Conservation (phyloP, 495 filamentous ascomycete genomes). For the Collariella sp. region DNA sequence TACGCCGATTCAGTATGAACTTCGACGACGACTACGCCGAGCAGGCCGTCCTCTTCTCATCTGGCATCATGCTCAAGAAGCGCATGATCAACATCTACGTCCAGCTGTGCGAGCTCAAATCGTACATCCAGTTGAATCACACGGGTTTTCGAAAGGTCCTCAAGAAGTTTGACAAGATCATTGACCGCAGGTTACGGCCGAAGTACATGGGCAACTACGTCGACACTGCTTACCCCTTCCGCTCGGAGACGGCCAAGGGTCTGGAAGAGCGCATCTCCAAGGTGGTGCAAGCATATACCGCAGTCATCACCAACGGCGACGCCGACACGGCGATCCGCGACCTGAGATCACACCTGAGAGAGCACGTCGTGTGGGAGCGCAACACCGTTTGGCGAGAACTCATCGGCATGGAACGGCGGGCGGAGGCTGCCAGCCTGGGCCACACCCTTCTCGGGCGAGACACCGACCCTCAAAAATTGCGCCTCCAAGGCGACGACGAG, state of each 20-base stretch:
- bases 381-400: slow-evolving; percentile 99
- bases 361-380: slow-evolving; percentile 98
- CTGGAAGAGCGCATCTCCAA: slow-evolving; percentile 61
- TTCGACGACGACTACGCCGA: slow-evolving; percentile 66
- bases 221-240: slow-evolving; percentile 67
- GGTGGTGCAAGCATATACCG: slow-evolving; percentile 73
- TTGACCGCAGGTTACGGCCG: slow-evolving; percentile 66
- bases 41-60: slow-evolving; percentile 64
- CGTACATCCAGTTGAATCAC: slow-evolving; percentile 90
- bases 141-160: slow-evolving; percentile 93
- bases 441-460: slow-evolving; percentile 72
- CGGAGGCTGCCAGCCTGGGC: slow-evolving; percentile 89
- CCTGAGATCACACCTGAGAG: slow-evolving; percentile 80
- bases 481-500: slow-evolving; percentile 75
- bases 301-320: slow-evolving; percentile 73
- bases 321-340: slow-evolving; percentile 66
- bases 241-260: slow-evolving; percentile 54
- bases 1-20: slow-evolving; percentile 47
- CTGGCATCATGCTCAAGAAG: slow-evolving; percentile 83
- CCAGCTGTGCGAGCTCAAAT: slow-evolving; percentile 89
- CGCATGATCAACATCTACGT: slow-evolving; percentile 80
- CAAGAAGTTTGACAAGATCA: slow-evolving; percentile 98
- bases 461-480: slow-evolving; percentile 55
- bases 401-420: slow-evolving; percentile 95
- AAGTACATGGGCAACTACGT: slow-evolving; percentile 69